A percentile compares a stretch with the other conserved stretches of the same genome.
These are phyloP conservation scores for Paramecium tetraurelia DNA, from an alignment of 73 alveolate species.

Conservation along the genomic window DNA sequence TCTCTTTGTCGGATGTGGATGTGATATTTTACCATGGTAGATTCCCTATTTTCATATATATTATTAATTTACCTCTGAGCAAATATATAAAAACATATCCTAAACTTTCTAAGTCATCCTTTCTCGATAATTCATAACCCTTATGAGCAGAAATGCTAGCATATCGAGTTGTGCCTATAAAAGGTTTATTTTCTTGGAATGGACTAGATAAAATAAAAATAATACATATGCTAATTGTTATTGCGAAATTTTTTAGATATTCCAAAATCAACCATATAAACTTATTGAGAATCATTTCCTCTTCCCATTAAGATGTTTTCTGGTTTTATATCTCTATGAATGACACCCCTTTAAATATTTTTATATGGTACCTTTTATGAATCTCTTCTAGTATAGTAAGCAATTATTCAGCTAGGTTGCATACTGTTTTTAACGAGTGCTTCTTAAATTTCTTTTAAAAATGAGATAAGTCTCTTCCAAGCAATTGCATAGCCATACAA, in stretches of 20 bases:
- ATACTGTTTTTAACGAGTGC: slow-evolving; percentile 12
- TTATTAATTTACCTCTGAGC: slow-evolving; percentile 72
- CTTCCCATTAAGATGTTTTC: slow-evolving; percentile 80
- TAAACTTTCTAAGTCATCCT: slow-evolving; percentile 80
- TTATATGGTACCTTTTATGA: slow-evolving; percentile 26
- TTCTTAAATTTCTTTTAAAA: neutral
- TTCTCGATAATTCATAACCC: slow-evolving; percentile 86
- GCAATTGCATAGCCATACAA: slow-evolving; percentile 41
- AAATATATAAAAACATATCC: slow-evolving; percentile 80
- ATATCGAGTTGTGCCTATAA: slow-evolving; percentile 79
- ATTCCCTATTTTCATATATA: slow-evolving; percentile 65
- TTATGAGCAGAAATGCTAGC: slow-evolving; percentile 78
- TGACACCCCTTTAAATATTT: slow-evolving; percentile 41
- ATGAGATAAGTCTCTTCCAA: slow-evolving; percentile 40
- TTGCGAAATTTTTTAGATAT: slow-evolving; percentile 72
- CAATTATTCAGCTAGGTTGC: slow-evolving; percentile 36
- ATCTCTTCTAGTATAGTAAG: slow-evolving; percentile 15
- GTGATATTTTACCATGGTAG: slow-evolving; percentile 96
- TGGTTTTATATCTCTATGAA: slow-evolving; percentile 85
- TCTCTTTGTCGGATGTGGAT: slow-evolving; percentile 87
- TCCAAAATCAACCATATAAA: slow-evolving; percentile 83
- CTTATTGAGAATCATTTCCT: slow-evolving; percentile 60
- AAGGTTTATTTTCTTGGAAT: slow-evolving; percentile 58
- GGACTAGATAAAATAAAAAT: neutral
- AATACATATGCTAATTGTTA: neutral